Conservation (phyloP, 78 protist species). For the Abeoforma whisleri region DNA sequence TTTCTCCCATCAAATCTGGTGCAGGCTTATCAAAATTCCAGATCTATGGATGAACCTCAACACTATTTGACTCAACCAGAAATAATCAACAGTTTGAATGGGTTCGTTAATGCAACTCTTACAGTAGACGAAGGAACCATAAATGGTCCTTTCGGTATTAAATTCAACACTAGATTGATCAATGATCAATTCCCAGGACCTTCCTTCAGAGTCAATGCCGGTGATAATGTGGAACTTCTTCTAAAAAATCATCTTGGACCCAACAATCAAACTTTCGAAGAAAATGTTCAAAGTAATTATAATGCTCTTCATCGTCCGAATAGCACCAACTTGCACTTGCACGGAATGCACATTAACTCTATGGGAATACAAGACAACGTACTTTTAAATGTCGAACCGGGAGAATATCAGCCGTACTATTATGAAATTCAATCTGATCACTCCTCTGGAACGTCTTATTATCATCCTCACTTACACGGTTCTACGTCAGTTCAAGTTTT, state of each 20-base stretch:
- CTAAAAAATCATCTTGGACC: neutral
- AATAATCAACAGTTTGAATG: neutral
- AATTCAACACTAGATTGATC: neutral
- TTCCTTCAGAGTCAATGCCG: neutral
- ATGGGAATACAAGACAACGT: neutral
- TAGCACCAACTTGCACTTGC: neutral
- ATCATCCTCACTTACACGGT: neutral
- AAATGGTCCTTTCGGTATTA: neutral
- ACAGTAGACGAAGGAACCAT: neutral
- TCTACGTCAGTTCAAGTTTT: neutral
- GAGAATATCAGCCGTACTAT: neutral
- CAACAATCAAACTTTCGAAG: neutral
- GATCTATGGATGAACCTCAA: no score
- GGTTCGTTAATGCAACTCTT: neutral
- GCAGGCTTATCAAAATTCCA: no score
- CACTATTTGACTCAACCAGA: neutral
- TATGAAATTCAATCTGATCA: neutral
- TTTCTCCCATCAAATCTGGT: no score
- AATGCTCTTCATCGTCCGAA: neutral
- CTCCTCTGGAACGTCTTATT: neutral
- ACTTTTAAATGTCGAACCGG: neutral
- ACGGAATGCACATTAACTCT: neutral
- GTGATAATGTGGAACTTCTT: neutral
- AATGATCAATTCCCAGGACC: neutral
- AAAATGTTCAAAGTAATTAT: no score